These are phyloP conservation scores for Cutaneotrichosporon mucoides DNA, from an alignment of 1,284 basidiomycete genomes.

Conservation along the genomic window DNA sequence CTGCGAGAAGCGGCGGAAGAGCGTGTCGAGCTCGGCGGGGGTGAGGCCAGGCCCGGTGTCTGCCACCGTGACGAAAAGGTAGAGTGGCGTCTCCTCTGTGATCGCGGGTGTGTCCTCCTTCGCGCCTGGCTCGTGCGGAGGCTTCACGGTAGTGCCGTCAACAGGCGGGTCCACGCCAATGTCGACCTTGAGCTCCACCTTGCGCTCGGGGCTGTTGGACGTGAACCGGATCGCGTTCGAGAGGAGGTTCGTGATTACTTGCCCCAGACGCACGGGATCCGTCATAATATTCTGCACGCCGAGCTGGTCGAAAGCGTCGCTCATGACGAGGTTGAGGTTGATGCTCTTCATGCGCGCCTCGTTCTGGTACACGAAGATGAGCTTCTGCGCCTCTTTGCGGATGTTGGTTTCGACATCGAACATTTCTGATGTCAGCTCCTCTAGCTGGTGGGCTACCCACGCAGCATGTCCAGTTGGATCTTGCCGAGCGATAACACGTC, in stretches of 20 bases:
- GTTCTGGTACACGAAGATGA: constrained; percentile 18
- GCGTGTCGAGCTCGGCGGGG: constrained; percentile 18
- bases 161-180: constrained; percentile 17
- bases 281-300: constrained; percentile 21
- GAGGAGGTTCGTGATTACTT: constrained; percentile 28
- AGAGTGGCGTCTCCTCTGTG: background rate
- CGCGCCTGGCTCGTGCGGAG: background rate
- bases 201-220: constrained; percentile 7
- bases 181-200: constrained; percentile 14
- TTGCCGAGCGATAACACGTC: constrained; percentile 49
- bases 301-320: constrained; percentile 10
- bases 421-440: constrained; percentile 6
- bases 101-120: constrained; percentile 1
- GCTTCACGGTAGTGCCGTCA: constrained; percentile 14
- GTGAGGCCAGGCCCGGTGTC: constrained; percentile 34
- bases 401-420: constrained; percentile 33
- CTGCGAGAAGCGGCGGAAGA: constrained; percentile 32
- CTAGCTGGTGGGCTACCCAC: constrained; percentile 6
- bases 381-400: constrained; percentile 31
- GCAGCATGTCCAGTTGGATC: constrained; percentile 44
- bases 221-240: constrained; percentile 29
- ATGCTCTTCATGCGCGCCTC: constrained; percentile 30
- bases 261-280: constrained; percentile 36
- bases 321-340: constrained; percentile 19
- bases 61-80: constrained; percentile 15